Percentiles rank a stretch among this genome's conserved stretches.
Evolutionary conservation across 805 yeast genomes (phyloP).

Genomic region (Candida wancherniae): DNA sequence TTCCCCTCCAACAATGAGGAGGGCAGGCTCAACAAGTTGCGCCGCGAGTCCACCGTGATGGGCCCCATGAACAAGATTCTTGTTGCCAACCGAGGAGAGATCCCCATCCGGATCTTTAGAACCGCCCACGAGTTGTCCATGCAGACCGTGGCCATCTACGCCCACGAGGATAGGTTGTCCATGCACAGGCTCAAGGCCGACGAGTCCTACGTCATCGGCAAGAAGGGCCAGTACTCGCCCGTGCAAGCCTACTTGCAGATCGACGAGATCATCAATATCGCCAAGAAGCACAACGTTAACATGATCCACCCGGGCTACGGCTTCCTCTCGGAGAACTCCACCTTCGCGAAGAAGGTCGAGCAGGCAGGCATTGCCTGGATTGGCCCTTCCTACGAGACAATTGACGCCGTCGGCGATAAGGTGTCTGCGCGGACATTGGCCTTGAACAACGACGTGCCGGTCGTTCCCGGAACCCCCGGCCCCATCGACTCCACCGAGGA

Average conservation of each 20-base stretch:
- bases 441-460: constrained; percentile 74
- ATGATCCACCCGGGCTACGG: constrained; percentile 46
- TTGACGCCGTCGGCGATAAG: constrained; percentile 95
- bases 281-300: constrained; percentile 39
- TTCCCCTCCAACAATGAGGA: constrained; percentile 8
- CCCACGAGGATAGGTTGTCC: constrained; percentile 90
- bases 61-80: constrained; percentile 56
- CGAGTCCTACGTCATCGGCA: constrained; percentile 89
- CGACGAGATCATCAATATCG: constrained; percentile 85
- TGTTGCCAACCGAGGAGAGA: constrained; percentile 83
- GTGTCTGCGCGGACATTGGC: constrained; percentile 92
- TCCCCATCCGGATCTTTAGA: constrained; percentile 85
- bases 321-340: constrained; percentile 84
- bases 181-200: constrained; percentile 95
- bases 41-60: constrained; percentile 39
- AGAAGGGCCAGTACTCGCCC: constrained; percentile 84
- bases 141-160: constrained; percentile 95
- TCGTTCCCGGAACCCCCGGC: constrained; percentile 97
- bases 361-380: constrained; percentile 92
- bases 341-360: constrained; percentile 87
- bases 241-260: constrained; percentile 94
- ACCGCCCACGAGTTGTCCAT: constrained; percentile 96
- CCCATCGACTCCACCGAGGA: constrained; percentile 80
- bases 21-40: constrained; percentile 34
- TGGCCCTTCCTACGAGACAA: constrained; percentile 85